Conservation (phyloP, 2,329 filamentous ascomycete species). For the Phialophora expanda region DNA sequence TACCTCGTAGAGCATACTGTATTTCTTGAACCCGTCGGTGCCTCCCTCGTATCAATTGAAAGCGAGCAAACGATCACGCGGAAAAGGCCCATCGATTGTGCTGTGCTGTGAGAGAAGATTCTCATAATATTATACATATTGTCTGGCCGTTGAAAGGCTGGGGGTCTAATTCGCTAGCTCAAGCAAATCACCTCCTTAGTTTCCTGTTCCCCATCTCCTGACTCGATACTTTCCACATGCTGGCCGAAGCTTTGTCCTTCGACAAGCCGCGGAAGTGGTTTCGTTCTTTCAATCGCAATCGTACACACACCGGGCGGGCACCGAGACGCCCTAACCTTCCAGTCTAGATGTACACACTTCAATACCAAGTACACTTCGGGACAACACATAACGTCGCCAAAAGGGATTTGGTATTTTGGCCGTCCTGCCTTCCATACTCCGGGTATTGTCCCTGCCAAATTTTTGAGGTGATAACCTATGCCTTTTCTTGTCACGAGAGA, state of each 20-base stretch:
- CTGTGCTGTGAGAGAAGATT: too few relatives aligned
- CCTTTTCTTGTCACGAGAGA: not conserved
- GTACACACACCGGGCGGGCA: not conserved
- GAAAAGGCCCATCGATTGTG: too few relatives aligned
- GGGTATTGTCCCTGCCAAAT: not conserved
- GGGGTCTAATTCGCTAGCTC: not conserved
- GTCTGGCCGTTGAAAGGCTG: not conserved
- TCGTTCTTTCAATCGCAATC: not conserved
- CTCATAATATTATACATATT: too few relatives aligned
- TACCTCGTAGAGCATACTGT: not conserved
- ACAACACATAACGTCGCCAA: not conserved
- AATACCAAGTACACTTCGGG: not conserved
- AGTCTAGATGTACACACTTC: not conserved
- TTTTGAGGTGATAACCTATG: not conserved
- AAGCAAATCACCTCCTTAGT: not conserved
- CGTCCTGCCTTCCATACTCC: not conserved
- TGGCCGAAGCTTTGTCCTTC: not conserved
- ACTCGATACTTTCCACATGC: not conserved
- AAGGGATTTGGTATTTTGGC: not conserved
- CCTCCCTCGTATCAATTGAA: too few relatives aligned
- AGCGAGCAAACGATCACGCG: too few relatives aligned
- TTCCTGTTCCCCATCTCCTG: not conserved
- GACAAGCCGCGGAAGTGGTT: not conserved
- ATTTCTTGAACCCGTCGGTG: too few relatives aligned
- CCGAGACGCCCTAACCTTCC: not conserved